These are phyloP conservation scores for Cercospora berteroae DNA, from an alignment of 2,329 filamentous ascomycete species.

Conservation along the genomic window DNA sequence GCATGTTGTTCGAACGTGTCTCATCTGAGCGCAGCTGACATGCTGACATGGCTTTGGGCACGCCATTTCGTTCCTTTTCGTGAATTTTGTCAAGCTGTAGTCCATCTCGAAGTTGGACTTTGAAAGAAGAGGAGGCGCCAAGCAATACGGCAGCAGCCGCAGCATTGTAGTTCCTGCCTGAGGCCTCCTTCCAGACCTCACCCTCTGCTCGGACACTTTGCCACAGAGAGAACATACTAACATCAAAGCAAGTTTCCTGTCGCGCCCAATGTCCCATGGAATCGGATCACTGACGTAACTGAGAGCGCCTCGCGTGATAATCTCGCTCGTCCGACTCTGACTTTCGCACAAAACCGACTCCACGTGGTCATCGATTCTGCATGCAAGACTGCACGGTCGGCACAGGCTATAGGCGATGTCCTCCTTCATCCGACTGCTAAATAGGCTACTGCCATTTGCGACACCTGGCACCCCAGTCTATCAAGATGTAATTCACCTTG, in stretches of 20 bases:
- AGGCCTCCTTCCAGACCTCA: not conserved
- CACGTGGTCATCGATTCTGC: not conserved
- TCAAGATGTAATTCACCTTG: constrained; percentile 49
- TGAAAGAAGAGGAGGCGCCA: not conserved
- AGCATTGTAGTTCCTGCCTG: not conserved
- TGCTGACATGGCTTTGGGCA: not conserved
- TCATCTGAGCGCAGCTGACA: not conserved
- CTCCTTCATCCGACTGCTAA: constrained; percentile 35
- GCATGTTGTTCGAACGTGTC: not conserved
- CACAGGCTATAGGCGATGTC: constrained; percentile 25
- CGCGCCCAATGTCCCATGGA: not conserved
- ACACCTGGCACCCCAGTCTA: constrained; percentile 47
- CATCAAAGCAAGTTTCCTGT: not conserved
- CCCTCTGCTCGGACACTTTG: not conserved
- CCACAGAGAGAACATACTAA: not conserved
- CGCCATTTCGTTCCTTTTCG: not conserved
- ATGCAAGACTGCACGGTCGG: not conserved
- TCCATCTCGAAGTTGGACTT: not conserved
- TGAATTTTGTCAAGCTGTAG: not conserved
- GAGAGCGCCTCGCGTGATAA: not conserved
- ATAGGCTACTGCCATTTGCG: constrained; percentile 50
- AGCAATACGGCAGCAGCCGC: not conserved
- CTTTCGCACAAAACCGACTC: not conserved
- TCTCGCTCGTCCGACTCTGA: not conserved
- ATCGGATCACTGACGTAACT: not conserved